Percentiles rank a stretch among this genome's conserved stretches.
Evolutionary conservation across 805 yeast species (phyloP).

Genomic region (Spathaspora girioi): DNA sequence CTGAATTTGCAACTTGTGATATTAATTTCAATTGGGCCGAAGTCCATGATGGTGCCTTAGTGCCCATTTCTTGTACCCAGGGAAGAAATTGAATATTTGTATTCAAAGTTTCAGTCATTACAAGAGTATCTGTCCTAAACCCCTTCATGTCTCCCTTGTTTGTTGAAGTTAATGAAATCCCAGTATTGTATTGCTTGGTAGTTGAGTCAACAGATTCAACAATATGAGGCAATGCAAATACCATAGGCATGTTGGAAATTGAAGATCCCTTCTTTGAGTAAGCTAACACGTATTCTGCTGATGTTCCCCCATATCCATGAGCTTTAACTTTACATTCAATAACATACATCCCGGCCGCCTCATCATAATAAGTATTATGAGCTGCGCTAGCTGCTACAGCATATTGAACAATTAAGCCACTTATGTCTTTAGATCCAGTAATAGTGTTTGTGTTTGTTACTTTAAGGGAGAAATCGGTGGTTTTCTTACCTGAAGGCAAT

Average conservation of each 20-base stretch:
- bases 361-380: slow-evolving; percentile 47
- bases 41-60: slow-evolving; percentile 9
- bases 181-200: slow-evolving; percentile 25
- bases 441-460: slow-evolving; percentile 35
- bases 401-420: slow-evolving; percentile 41
- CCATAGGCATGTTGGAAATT: slow-evolving; percentile 39
- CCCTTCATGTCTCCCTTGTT: slow-evolving; percentile 47
- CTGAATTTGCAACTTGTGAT: slow-evolving; percentile 12
- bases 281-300: background rate
- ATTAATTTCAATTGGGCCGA: slow-evolving; percentile 10
- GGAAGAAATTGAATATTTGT: slow-evolving; percentile 45
- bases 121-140: slow-evolving; percentile 36
- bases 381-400: slow-evolving; percentile 27
- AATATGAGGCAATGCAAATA: slow-evolving; percentile 73
- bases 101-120: slow-evolving; percentile 42
- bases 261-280: slow-evolving; percentile 40
- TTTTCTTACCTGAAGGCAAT: slow-evolving; percentile 21
- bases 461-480: slow-evolving; percentile 26
- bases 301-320: slow-evolving; percentile 2
- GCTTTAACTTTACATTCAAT: slow-evolving; percentile 21
- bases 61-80: slow-evolving; percentile 18
- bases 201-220: slow-evolving; percentile 37
- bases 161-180: slow-evolving; percentile 44
- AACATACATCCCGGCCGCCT: slow-evolving; percentile 67
- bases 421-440: slow-evolving; percentile 40